Base-by-base conservation (phyloP, 768 basidiomycete species). In the Pleurotus tuoliensis region DNA sequence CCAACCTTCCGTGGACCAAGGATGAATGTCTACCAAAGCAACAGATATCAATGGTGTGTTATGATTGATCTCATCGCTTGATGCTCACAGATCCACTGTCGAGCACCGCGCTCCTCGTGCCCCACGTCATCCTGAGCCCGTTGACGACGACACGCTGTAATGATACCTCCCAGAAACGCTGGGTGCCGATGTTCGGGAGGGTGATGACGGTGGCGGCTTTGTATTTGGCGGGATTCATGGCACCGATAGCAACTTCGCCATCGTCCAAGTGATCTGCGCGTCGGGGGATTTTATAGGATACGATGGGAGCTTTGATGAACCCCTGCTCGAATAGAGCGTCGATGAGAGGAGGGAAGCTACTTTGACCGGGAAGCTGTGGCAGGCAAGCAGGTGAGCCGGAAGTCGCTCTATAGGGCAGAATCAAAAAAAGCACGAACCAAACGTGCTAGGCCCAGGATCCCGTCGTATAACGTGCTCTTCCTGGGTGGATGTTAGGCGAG, bases 231-330 rank as follows among this genome's bases (percentile, higher is more conserved):
- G 69, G 12, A 65, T 88, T 83, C 47, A 86, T 73, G 3, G 76
- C 83, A 40, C 66, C 87, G 57, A 88, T 80, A 4, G 84, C 85
- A 39, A 87, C 70, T 68, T 86, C 72, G 25, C 85, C 85, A 58
- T 85, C 82, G 60, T 80, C 79, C 60, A 69, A 64, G 57, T 75
- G 69, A 61, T 87, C 84, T 6, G 78, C 72, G 30, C 84, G 65
- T 55, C 88, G 83, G 0, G 86, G 74, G 50, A 90, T 80, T 66
- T 85, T 87, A 76, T 78, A 88, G 18, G 86, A 86, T 4, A 79
- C 75, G 61, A 89, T 82, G 1, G 84, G 76, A 3, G 75, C 67
- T 7, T 64, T 61, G 59, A 90, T 82, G 43, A 77, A 68, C 25
- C 80, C 80, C 1, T 69, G 68, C n/a, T 66, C 47, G 1, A 76